Evolutionary conservation across 1,284 basidiomycete genomes (phyloP).

Genomic region (Fomitopsis pinicola): DNA sequence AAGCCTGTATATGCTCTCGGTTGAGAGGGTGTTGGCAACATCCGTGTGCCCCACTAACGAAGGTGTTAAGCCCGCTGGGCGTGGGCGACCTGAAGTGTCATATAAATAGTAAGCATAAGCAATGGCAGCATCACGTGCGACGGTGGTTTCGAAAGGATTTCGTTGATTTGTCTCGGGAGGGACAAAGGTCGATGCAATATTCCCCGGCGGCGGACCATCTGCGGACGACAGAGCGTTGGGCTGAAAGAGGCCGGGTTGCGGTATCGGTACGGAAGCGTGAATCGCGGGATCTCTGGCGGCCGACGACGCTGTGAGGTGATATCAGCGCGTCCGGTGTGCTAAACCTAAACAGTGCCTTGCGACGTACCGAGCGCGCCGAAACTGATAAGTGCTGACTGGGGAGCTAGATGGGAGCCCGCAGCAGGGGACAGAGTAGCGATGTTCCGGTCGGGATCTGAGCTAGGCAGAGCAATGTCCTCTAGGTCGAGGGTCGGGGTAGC

Average conservation of each 20-base stretch:
- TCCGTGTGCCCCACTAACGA: constrained; percentile 11
- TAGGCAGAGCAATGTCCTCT: background rate
- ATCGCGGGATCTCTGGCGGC: background rate
- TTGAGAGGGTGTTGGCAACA: background rate
- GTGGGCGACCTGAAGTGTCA: constrained; percentile 11
- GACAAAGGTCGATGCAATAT: background rate
- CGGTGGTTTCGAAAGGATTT: constrained; percentile 12
- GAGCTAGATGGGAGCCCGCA: background rate
- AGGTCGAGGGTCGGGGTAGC: constrained; percentile 5
- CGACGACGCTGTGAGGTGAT: background rate
- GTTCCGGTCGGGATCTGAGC: background rate
- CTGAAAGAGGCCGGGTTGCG: background rate
- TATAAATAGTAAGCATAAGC: constrained; percentile 25
- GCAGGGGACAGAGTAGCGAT: background rate
- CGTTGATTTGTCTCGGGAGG: background rate
- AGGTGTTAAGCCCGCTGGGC: constrained; percentile 17
- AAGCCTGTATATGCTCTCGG: constrained; percentile 16
- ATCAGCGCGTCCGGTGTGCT: background rate
- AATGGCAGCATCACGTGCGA: constrained; percentile 23
- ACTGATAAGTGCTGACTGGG: background rate
- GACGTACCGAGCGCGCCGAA: background rate
- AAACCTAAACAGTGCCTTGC: background rate
- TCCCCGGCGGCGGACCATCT: background rate
- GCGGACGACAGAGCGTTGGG: background rate
- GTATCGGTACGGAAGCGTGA: background rate